These are phyloP conservation scores for Glycine soja DNA, from an alignment of 306 rosid genomes.

Conservation along the genomic window DNA sequence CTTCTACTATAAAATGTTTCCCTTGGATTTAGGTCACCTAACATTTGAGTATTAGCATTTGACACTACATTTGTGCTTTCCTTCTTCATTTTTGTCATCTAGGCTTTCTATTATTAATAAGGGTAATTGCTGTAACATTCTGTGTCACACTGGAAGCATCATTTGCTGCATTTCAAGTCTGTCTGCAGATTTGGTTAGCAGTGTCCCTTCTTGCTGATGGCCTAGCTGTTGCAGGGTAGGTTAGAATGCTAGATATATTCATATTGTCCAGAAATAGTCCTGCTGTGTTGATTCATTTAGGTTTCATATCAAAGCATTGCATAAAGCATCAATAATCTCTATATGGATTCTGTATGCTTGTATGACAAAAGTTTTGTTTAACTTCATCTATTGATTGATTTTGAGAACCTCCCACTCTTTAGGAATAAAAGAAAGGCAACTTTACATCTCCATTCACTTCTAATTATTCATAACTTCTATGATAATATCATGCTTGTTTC, in stretches of 20 bases:
- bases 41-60: constrained; percentile 25
- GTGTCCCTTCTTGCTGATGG: constrained; percentile 89
- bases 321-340: no score
- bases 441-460: neutral
- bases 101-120: constrained; percentile 77
- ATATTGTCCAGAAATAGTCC: neutral
- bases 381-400: constrained; percentile 3
- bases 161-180: constrained; percentile 85
- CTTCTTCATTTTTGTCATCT: constrained; percentile 39
- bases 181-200: constrained; percentile 89
- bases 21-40: neutral
- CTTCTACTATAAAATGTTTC: neutral
- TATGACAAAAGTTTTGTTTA: neutral
- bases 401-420: constrained; percentile 8
- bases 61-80: constrained; percentile 43
- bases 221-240: constrained; percentile 91
- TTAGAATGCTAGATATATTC: constrained; percentile 60
- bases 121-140: constrained; percentile 87
- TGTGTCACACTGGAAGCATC: constrained; percentile 87
- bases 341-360: neutral
- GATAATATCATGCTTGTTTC: constrained; percentile 27
- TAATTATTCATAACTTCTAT: constrained; percentile 15
- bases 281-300: no score
- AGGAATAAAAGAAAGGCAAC: neutral
- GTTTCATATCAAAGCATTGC: no score